Percentiles rank a stretch among this genome's conserved stretches.
Conservation (phyloP, 805 yeast genomes). For the Saccharomycopsis sp. region DNA sequence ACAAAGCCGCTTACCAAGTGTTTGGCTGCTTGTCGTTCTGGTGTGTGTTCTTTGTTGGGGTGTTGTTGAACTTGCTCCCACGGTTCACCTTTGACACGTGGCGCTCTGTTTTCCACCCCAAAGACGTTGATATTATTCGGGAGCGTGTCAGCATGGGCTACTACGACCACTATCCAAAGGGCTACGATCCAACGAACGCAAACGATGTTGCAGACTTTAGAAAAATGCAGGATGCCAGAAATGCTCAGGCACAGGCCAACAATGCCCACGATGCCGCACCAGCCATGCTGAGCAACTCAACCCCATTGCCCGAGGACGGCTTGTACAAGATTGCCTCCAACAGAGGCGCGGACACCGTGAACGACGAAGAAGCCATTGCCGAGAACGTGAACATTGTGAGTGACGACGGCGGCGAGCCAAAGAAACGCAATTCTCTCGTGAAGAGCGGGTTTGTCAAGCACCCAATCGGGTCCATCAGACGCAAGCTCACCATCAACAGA, state of each 20-base stretch:
- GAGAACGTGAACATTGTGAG: not conserved
- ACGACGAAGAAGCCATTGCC: not conserved
- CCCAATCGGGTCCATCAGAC: conserved; percentile 20
- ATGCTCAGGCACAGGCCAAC: not conserved
- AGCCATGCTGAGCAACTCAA: too few relatives aligned
- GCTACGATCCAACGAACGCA: conserved; percentile 37
- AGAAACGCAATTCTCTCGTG: conserved; percentile 5
- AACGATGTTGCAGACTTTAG: conserved; percentile 23
- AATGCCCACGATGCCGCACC: not conserved
- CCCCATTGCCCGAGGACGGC: too few relatives aligned
- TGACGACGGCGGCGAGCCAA: not conserved
- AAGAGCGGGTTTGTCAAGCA: conserved; percentile 16
- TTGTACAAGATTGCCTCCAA: too few relatives aligned
- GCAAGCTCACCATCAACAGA: conserved; percentile 16
- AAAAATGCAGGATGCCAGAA: not conserved
- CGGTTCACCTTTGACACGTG: conserved; percentile 45
- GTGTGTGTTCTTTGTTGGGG: conserved; percentile 52
- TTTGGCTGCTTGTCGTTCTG: conserved; percentile 58
- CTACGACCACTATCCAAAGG: conserved; percentile 39
- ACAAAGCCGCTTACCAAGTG: conserved; percentile 51
- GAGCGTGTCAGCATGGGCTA: conserved; percentile 49
- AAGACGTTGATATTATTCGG: conserved; percentile 62
- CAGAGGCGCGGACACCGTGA: not conserved
- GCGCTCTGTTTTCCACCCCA: conserved; percentile 46
- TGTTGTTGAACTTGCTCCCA: conserved; percentile 49